Percentiles rank a stretch among this genome's conserved stretches.
These are phyloP conservation scores for Russula foetens DNA, from an alignment of 768 basidiomycete species.

Conservation along the genomic window DNA sequence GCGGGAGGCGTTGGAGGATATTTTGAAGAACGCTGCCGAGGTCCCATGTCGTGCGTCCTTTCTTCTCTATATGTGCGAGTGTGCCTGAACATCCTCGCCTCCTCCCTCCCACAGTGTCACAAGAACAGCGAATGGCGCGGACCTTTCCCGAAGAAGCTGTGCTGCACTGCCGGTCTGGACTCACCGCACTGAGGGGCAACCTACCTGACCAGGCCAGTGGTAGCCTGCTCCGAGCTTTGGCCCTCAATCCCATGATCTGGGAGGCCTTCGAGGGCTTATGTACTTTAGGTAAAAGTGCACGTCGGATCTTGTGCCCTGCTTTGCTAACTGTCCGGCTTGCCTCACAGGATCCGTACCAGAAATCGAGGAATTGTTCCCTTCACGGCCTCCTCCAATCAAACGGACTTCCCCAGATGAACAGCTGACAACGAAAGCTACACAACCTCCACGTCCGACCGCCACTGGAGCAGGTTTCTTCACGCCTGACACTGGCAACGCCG, in stretches of 20 bases:
- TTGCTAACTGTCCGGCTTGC: conserved; percentile 15
- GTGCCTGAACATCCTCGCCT: conserved; percentile 11
- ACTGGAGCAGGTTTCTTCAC: conserved; percentile 72
- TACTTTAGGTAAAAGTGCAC: conserved; percentile 45
- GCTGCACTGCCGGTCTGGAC: conserved; percentile 69
- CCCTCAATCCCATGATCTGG: conserved; percentile 75
- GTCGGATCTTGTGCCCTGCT: background rate
- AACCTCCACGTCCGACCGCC: conserved; percentile 40
- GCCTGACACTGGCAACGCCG: conserved; percentile 51
- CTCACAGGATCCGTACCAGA: conserved; percentile 56
- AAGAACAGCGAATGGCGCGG: conserved; percentile 43
- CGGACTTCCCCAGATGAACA: conserved; percentile 45
- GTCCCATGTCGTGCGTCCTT: conserved; percentile 47
- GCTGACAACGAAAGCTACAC: conserved; percentile 27
- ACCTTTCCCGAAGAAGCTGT: conserved; percentile 66
- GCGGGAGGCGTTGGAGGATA: conserved; percentile 58
- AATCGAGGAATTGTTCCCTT: conserved; percentile 66
- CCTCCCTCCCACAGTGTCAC: conserved; percentile 38
- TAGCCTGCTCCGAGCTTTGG: conserved; percentile 65
- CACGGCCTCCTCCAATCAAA: conserved; percentile 48
- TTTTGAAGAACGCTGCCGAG: conserved; percentile 44
- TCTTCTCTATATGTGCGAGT: conserved; percentile 1
- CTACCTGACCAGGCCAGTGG: conserved; percentile 61
- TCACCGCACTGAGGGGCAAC: conserved; percentile 71
- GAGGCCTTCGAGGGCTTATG: conserved; percentile 90